Conservation (phyloP, 306 rosid genomes). For the Cucurbita pepo region DNA sequence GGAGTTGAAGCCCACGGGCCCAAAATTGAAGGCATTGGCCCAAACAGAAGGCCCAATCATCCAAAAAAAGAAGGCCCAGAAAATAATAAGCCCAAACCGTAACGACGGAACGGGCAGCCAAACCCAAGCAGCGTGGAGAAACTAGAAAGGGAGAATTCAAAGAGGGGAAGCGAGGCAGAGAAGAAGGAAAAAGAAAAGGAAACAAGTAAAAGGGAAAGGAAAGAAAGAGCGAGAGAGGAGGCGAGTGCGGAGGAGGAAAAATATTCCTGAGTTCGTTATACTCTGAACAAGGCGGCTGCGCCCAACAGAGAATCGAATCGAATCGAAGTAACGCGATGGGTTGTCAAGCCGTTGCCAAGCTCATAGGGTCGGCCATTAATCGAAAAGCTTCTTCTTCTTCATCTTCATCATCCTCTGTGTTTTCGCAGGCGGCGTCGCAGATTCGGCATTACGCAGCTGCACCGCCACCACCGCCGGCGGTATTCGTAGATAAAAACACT, state of each 20-base stretch:
- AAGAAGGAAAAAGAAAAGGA: neutral
- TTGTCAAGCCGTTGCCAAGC: conserved; percentile 47
- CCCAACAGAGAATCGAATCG: neutral
- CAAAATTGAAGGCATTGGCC: neutral
- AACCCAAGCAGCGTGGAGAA: neutral
- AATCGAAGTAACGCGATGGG: conserved; percentile 29
- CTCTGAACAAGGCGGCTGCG: conserved; percentile 2
- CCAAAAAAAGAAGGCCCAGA: neutral
- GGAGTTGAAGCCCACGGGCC: neutral
- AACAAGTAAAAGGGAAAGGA: neutral
- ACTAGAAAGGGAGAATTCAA: neutral
- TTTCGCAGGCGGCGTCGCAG: conserved; percentile 10
- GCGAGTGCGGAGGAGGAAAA: neutral
- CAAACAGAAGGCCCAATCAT: neutral
- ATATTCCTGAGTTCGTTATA: neutral
- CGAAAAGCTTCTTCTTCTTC: conserved; percentile 29
- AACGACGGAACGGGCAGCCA: neutral
- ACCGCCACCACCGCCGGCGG: conserved; percentile 62
- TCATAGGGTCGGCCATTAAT: conserved; percentile 38
- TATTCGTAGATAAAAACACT: conserved; percentile 88
- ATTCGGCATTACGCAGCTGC: conserved; percentile 44
- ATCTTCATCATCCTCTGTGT: conserved; percentile 10
- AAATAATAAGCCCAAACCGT: neutral
- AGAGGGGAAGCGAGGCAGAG: neutral
- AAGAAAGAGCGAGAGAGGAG: neutral